Conservation (phyloP, 805 yeast genomes). For the Starmerella geochares region DNA sequence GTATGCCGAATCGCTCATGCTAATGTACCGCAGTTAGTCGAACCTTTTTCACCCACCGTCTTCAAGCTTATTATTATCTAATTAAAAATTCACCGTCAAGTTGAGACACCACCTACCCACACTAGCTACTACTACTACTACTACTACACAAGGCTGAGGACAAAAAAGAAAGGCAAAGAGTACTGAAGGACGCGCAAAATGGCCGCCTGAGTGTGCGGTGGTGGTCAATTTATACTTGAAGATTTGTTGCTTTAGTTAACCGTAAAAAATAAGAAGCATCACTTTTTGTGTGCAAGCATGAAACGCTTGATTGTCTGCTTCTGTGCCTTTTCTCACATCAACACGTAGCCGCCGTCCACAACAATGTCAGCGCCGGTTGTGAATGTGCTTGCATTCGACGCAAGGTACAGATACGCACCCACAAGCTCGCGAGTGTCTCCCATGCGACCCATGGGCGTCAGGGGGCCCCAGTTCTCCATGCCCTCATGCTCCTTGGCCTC, state of each 20-base stretch:
- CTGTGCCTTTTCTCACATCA: slow-evolving; percentile 37
- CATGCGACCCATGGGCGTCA: slow-evolving; percentile 44
- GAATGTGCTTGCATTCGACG: slow-evolving; percentile 70
- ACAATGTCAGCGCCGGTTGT: slow-evolving; percentile 68
- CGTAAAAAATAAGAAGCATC: no score
- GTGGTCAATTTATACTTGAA: no score
- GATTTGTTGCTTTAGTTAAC: no score
- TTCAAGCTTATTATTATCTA: slow-evolving; percentile 1
- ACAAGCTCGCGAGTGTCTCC: slow-evolving; percentile 53
- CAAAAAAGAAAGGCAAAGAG: no score
- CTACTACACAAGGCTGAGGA: no score
- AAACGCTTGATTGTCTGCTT: no score
- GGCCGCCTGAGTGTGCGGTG: no score
- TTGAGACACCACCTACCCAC: no score
- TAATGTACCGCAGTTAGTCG: neutral
- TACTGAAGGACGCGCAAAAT: no score
- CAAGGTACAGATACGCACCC: slow-evolving; percentile 72
- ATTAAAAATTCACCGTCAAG: no score
- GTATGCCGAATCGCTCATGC: slow-evolving; percentile 6
- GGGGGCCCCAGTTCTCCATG: slow-evolving; percentile 40
- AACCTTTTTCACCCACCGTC: slow-evolving; percentile 4
- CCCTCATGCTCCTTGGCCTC: slow-evolving; percentile 38
- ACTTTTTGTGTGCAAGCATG: no score
- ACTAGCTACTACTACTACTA: no score
- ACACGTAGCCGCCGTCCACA: slow-evolving; percentile 71